phyloP scores from a whole-genome alignment of 2,329 filamentous ascomycete species.

The Aspergillus cejpii region DNA sequence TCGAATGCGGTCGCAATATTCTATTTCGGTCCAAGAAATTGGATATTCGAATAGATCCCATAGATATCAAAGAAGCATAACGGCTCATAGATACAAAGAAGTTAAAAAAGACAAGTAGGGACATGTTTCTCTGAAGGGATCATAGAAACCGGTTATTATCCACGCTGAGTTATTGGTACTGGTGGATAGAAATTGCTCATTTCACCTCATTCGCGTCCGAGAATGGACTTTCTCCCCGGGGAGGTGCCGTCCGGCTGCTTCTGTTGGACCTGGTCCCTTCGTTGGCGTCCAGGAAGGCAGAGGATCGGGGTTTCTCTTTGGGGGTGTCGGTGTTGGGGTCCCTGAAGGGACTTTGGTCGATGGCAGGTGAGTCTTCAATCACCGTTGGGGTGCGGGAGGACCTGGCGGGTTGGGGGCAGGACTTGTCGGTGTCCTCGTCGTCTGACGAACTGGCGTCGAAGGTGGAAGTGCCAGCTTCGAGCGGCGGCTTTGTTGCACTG shows the following conservation, averaged over 20 bases:
- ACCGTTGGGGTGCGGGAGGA: conserved; percentile 23
- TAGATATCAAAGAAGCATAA: conserved; percentile 2
- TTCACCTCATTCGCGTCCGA: conserved; percentile 41
- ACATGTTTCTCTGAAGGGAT: too few species aligned
- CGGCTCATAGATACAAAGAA: conserved; percentile 26
- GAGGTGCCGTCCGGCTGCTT: conserved; percentile 24
- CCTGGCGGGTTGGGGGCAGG: conserved; percentile 17
- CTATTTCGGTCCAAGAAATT: too few species aligned
- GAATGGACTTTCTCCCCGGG: conserved; percentile 38
- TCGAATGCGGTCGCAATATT: too few species aligned
- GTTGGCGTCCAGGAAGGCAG: conserved; percentile 11
- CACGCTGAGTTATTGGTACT: conserved; percentile 7
- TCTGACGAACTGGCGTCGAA: conserved; percentile 32
- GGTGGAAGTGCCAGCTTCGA: conserved; percentile 23
- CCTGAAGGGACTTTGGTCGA: conserved; percentile 25
- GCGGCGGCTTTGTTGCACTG: conserved; percentile 9
- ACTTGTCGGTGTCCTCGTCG: conserved; percentile 22
- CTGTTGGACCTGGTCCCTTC: conserved; percentile 26
- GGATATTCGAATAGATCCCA: too few species aligned
- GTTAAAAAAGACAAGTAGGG: too few species aligned
- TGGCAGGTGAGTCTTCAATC: conserved; percentile 24
- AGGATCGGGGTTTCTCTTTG: conserved; percentile 18
- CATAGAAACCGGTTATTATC: too few species aligned
- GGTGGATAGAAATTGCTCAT: conserved; percentile 17
- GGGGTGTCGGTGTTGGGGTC: conserved; percentile 23